phyloP scores from a whole-genome alignment of 495 filamentous ascomycete genomes.

The Monascus purpureus region DNA sequence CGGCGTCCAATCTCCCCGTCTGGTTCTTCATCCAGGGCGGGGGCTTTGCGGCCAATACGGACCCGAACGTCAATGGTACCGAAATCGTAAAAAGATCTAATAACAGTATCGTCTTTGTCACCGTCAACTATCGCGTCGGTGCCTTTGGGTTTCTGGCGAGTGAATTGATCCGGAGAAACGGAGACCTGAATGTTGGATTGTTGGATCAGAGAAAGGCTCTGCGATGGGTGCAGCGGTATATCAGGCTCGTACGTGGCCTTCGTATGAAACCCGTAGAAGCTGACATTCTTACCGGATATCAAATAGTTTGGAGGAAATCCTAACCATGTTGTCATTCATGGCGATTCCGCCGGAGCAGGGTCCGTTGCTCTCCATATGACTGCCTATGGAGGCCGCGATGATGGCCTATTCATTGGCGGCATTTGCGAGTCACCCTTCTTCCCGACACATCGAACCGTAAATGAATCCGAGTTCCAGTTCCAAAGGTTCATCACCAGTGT shows the following conservation, averaged over 20 bases:
- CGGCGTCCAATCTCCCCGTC: slow-evolving; percentile 42
- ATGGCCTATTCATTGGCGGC: slow-evolving; percentile 44
- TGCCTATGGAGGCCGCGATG: slow-evolving; percentile 39
- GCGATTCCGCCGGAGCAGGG: slow-evolving; percentile 52
- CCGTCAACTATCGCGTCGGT: slow-evolving; percentile 67
- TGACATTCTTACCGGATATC: too few species aligned
- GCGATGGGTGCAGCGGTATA: slow-evolving; percentile 49
- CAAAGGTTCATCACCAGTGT: slow-evolving; percentile 37
- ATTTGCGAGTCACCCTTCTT: slow-evolving; percentile 49
- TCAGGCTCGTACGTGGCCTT: slow-evolving; percentile 30
- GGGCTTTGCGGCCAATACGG: slow-evolving; percentile 46
- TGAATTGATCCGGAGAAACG: slow-evolving; percentile 35
- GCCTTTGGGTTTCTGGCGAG: slow-evolving; percentile 55
- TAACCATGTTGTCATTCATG: slow-evolving; percentile 51
- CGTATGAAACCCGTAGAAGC: too few species aligned
- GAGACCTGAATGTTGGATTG: slow-evolving; percentile 44
- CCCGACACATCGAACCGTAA: slow-evolving; percentile 41
- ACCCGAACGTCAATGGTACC: slow-evolving; percentile 51
- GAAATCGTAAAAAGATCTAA: slow-evolving; percentile 40
- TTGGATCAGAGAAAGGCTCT: slow-evolving; percentile 51
- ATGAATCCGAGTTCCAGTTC: slow-evolving; percentile 47
- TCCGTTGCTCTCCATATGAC: slow-evolving; percentile 51
- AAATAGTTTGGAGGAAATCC: slow-evolving; percentile 55
- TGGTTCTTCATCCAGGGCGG: slow-evolving; percentile 64
- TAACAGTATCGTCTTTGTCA: slow-evolving; percentile 45